These are phyloP conservation scores for Microdochium paspali DNA, from an alignment of 2,329 filamentous ascomycete genomes.

Conservation along the genomic window DNA sequence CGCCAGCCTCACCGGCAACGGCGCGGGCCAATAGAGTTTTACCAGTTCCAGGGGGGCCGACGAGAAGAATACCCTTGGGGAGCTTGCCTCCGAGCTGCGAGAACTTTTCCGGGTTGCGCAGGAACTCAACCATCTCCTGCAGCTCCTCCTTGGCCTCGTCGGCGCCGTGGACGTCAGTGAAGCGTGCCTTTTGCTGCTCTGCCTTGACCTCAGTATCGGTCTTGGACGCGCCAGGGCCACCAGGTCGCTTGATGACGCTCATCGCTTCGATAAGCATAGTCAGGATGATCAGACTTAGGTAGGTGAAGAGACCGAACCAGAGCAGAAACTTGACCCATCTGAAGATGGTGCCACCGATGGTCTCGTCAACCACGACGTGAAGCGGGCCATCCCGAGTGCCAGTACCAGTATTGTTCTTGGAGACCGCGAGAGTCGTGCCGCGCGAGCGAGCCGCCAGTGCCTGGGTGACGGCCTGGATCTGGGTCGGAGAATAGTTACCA, in stretches of 20 bases:
- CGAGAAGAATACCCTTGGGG: slow-evolving; percentile 90
- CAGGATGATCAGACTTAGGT: slow-evolving; percentile 69
- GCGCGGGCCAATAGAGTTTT: slow-evolving; percentile 94
- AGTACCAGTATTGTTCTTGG: slow-evolving; percentile 40
- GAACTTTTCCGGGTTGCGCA: slow-evolving; percentile 89
- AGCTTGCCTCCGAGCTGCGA: slow-evolving; percentile 91
- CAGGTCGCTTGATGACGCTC: slow-evolving; percentile 70
- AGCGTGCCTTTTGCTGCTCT: slow-evolving; percentile 84
- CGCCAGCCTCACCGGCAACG: slow-evolving; percentile 91
- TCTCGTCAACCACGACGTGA: slow-evolving; percentile 93
- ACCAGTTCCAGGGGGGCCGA: slow-evolving; percentile 92
- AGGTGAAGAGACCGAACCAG: slow-evolving; percentile 69
- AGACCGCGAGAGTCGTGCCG: slow-evolving; percentile 55
- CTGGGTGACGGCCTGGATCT: slow-evolving; percentile 72
- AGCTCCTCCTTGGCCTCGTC: slow-evolving; percentile 98
- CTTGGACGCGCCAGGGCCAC: slow-evolving; percentile 34
- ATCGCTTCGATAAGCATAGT: slow-evolving; percentile 77
- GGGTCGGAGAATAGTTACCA: slow-evolving; percentile 43
- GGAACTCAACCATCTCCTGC: slow-evolving; percentile 91
- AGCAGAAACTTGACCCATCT: slow-evolving; percentile 85
- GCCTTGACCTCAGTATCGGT: slow-evolving; percentile 78
- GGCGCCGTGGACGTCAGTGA: slow-evolving; percentile 90
- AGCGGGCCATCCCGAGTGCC: slow-evolving; percentile 79
- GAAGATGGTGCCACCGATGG: slow-evolving; percentile 68
- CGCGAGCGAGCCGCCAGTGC: slow-evolving; percentile 65